Base-by-base conservation (phyloP, 371 early-diverging fungal genomes). In the Rhizopus delemar region DNA sequence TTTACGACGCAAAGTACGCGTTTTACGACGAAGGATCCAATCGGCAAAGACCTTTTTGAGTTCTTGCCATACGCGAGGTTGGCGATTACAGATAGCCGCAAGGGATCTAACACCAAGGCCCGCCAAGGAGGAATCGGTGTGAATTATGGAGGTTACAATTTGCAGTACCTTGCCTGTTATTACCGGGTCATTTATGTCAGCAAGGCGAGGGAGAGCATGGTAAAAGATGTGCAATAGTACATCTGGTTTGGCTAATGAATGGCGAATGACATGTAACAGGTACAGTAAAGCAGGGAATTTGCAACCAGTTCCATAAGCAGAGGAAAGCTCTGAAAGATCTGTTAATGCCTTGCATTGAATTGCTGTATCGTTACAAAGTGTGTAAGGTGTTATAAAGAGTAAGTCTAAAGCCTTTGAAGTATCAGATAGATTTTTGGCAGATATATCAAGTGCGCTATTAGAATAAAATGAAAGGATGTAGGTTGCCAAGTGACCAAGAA, bases 51-150 rank as follows among this genome's bases (percentile, higher is more conserved):
- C 74, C 41, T 71, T 71, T 22, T 81, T 80, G 0, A 85, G 63
- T 13, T 83, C 81, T 50, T 81, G 83, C 86, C 86, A 85, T 1
- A 80, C 73, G 8, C 86, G 78, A 8, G 86, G 80, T 43, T 85
- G 86, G 6, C 70, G 69, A 28, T 75, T 69, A 66, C 75, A 76
- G 2, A 82, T 68, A 12, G 70, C 63, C 3, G 66, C 70, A 7
- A 85, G 56, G n/a, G 78, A 71, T 35, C 71, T 70, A 32, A 83
- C 70, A 15, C 81, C 84, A 12, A 85, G 62, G 39, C 75, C 73
- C 3, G 83, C 71, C 72, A 82, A 72, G 5, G 71, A 60, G n/a
- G 51, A 50, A 15, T 60, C 50, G 34, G 68, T 71, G 38, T 73
- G 62, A 36, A 81, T 76, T 8, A 81, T 68, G 2, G 81, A 72